A percentile compares a stretch with the other conserved stretches of the same genome.
Evolutionary conservation across 192 early-diverging fungal genomes (phyloP).

Genomic region (Globomyces pollinis-pini): DNA sequence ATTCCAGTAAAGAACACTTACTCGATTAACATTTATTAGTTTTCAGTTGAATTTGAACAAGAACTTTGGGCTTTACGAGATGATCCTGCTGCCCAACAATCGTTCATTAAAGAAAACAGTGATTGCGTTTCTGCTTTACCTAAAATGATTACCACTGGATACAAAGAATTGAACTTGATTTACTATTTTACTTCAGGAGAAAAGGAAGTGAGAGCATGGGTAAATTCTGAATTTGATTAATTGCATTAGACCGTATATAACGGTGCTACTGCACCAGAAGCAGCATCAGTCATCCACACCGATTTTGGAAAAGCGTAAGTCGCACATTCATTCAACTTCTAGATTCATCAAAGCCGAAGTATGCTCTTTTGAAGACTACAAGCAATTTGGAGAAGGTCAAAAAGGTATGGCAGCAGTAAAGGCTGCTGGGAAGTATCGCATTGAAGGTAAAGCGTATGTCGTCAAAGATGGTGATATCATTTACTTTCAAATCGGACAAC

Average conservation of each 20-base stretch:
- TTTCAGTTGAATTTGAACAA: constrained; percentile 76
- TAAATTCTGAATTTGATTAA: too few relatives aligned
- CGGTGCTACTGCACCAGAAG: constrained; percentile 70
- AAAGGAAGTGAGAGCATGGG: constrained; percentile 85
- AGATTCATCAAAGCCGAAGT: constrained; percentile 87
- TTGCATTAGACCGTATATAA: constrained; percentile 24
- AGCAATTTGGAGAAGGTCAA: constrained; percentile 66
- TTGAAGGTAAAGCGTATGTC: constrained; percentile 84
- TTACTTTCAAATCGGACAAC: constrained; percentile 25
- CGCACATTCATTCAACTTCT: too few relatives aligned
- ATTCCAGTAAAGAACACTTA: too few relatives aligned
- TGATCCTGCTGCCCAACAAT: constrained; percentile 43
- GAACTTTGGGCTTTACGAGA: constrained; percentile 33
- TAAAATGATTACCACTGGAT: constrained; percentile 85
- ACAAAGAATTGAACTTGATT: constrained; percentile 74
- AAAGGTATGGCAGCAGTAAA: constrained; percentile 60
- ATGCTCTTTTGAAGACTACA: constrained; percentile 20
- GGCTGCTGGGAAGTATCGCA: constrained; percentile 78
- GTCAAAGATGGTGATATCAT: constrained; percentile 87
- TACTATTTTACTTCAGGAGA: constrained; percentile 89
- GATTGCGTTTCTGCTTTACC: constrained; percentile 53
- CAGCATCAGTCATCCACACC: constrained; percentile 82
- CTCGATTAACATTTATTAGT: too few relatives aligned
- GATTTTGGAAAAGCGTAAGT: constrained; percentile 66
- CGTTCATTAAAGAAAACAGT: constrained; percentile 21